Base-by-base conservation (phyloP, 2,329 filamentous ascomycete genomes). In the Aspergillus nomiae region DNA sequence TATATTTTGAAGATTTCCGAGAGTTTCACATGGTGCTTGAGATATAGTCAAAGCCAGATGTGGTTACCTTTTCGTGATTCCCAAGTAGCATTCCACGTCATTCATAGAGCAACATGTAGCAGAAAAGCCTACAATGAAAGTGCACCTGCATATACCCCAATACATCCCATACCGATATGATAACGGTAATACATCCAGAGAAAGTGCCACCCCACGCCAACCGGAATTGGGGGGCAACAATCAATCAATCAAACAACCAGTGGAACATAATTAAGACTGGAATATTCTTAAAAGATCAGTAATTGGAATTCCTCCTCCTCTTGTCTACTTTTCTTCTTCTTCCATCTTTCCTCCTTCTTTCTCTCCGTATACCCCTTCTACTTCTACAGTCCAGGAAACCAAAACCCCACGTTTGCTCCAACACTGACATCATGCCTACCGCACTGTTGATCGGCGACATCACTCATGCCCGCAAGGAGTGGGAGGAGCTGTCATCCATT, bases 381-480 rank as follows among this genome's bases (percentile, higher is more conserved):
- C 21, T 21, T 24, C 12, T 14, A 30, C 28, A 19, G 32, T 16
- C 21, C 32, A 26, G 24, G 21, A 10, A 38, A 55, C 32, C 24
- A 48, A 53, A 16, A 50, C 48, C 30, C 46, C 28, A 59, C 65
- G 51, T 45, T 46, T 60, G 53, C 63, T 36, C 56, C 46, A 57
- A 60, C 64, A 63, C 64, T 69, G 65, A 66, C 68, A 73, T 67
- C 56, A 79, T 80, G 76, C 64, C 74, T 63, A 65, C 74, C 41
- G 78, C 79, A 51, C 76, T 83, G n/a, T 71, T 83, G 58, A 82
- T 83, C 64, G 81, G 81, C 53, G 73, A 69, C 16, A 78, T 82
- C 65, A 74, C 71, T 43, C 81, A 82, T 60, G 74, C 78, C 59
- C 74, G 77, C 46, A 74, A 76, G 59, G 78, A 82, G 66, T 82